Percentiles rank a stretch among this genome's conserved stretches.
Evolutionary conservation across 2,329 filamentous ascomycete genomes (phyloP).

Genomic region (Botrytis fragariae): DNA sequence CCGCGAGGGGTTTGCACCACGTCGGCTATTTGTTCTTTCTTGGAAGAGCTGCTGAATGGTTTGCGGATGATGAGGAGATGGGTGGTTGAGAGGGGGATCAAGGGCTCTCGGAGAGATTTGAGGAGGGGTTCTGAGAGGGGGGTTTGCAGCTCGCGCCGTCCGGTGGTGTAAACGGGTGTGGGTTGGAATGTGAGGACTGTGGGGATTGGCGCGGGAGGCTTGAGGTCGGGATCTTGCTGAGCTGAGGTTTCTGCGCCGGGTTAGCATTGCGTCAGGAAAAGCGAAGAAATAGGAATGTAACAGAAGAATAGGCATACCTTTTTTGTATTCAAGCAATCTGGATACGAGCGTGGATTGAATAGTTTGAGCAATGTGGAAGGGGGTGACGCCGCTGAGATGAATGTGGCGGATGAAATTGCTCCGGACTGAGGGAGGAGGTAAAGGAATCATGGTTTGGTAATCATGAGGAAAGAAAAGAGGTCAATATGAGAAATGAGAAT

Average conservation of each 20-base stretch:
- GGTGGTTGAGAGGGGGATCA: neutral
- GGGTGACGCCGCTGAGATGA: conserved; percentile 52
- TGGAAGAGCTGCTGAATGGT: neutral
- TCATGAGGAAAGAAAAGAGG: neutral
- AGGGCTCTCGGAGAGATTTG: conserved; percentile 39
- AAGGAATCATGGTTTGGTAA: neutral
- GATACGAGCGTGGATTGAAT: conserved; percentile 57
- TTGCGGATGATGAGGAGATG: neutral
- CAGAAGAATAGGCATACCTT: conserved; percentile 34
- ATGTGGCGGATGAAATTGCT: conserved; percentile 53
- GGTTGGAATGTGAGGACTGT: conserved; percentile 81
- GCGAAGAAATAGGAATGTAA: conserved; percentile 26
- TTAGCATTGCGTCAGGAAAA: conserved; percentile 43
- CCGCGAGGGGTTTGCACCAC: conserved; percentile 58
- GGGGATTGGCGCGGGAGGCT: conserved; percentile 52
- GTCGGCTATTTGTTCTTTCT: conserved; percentile 20
- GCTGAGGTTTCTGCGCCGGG: neutral
- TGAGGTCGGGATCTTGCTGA: neutral
- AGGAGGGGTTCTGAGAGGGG: conserved; percentile 48
- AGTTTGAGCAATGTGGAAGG: conserved; percentile 53
- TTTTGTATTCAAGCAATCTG: conserved; percentile 60
- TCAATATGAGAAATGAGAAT: neutral
- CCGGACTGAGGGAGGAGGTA: neutral
- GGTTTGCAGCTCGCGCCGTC: conserved; percentile 66
- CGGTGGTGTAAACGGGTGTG: conserved; percentile 82